Evolutionary conservation across 2,329 filamentous ascomycete species (phyloP).

Genomic region (Claviceps humidiphila): DNA sequence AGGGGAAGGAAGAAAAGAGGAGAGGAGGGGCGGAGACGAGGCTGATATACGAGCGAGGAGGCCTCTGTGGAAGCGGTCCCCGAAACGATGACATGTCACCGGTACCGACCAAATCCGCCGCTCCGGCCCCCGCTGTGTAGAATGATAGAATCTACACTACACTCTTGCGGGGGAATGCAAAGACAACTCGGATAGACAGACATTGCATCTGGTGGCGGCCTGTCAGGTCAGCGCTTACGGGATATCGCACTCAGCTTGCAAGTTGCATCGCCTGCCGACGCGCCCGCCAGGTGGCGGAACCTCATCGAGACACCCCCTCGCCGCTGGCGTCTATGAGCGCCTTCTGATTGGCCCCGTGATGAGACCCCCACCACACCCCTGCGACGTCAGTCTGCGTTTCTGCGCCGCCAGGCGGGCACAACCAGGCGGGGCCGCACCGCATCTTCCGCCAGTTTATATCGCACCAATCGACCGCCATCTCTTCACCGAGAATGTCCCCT

Average conservation of each 20-base stretch:
- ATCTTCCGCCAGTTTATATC: too few species aligned
- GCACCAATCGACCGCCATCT: too few species aligned
- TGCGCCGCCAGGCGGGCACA: background rate
- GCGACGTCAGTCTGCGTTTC: constrained; percentile 1
- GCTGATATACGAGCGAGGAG: background rate
- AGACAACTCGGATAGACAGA: background rate
- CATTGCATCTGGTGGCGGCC: background rate
- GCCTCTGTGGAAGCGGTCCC: background rate
- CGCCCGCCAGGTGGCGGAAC: constrained; percentile 3
- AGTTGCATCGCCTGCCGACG: background rate
- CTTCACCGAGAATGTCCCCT: too few species aligned
- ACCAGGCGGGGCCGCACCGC: too few species aligned
- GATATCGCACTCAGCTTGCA: background rate
- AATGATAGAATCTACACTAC: too few species aligned
- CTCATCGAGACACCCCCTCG: background rate
- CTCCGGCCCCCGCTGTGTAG: too few species aligned
- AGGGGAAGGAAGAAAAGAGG: constrained; percentile 31
- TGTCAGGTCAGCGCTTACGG: background rate
- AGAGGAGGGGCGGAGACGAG: constrained; percentile 15
- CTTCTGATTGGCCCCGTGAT: constrained; percentile 11
- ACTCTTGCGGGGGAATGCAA: too few species aligned
- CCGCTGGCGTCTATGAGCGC: constrained; percentile 12
- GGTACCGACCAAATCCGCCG: too few species aligned
- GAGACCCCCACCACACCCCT: background rate
- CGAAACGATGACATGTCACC: background rate